A percentile compares a stretch with the other conserved stretches of the same genome.
Evolutionary conservation across 2,329 filamentous ascomycete genomes (phyloP).

Genomic region (Neurospora sp.): DNA sequence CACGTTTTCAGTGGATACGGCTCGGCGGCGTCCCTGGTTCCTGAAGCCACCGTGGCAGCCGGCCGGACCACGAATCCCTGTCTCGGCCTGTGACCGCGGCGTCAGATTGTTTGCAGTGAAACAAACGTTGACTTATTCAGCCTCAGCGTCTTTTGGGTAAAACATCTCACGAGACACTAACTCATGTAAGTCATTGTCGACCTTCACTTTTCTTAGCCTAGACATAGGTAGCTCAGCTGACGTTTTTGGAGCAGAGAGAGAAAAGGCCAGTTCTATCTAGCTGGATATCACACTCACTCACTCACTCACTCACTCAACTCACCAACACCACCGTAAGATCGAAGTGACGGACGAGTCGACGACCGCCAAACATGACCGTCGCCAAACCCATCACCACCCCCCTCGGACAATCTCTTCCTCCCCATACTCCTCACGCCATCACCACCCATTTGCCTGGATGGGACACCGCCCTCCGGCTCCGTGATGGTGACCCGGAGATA

Average conservation of each 20-base stretch:
- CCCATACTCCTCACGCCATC: constrained; percentile 36
- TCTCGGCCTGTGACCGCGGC: not conserved
- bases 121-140: no score
- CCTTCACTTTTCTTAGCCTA: not conserved
- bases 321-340: not conserved
- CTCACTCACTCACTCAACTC: not conserved
- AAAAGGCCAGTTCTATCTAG: not conserved
- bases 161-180: no score
- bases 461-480: constrained; percentile 32
- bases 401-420: constrained; percentile 37
- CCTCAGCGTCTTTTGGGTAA: not conserved
- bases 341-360: not conserved
- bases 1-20: not conserved
- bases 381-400: constrained; percentile 19
- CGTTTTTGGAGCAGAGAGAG: not conserved
- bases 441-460: constrained; percentile 36
- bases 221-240: no score
- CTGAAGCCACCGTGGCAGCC: not conserved
- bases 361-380: constrained; percentile 10
- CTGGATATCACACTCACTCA: not conserved
- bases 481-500: constrained; percentile 30
- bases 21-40: not conserved
- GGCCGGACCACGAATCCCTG: not conserved
- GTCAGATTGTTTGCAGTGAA: not conserved
- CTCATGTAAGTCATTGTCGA: not conserved